Conservation (phyloP, 495 filamentous ascomycete species). For the Lichina pygmaea region DNA sequence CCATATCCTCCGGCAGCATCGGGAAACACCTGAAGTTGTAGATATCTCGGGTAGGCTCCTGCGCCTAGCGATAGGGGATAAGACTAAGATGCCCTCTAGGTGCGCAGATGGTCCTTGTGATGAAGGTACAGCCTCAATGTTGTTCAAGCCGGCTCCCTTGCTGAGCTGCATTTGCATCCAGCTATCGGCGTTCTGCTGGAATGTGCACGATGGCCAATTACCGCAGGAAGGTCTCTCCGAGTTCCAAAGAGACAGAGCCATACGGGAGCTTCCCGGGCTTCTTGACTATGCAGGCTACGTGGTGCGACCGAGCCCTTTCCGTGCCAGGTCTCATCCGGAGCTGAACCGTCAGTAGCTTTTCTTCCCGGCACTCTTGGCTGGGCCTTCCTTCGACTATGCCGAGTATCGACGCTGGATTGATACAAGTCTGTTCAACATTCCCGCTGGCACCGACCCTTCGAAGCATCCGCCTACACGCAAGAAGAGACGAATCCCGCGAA, state of each 20-base stretch:
- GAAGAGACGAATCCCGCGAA: constrained; percentile 85
- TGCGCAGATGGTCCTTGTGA: constrained; percentile 92
- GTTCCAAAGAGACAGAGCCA: constrained; percentile 57
- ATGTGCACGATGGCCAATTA: constrained; percentile 69
- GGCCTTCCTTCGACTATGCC: constrained; percentile 79
- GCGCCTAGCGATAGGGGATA: neutral
- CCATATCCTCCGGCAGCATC: constrained; percentile 58
- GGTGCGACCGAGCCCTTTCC: constrained; percentile 6
- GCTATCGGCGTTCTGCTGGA: constrained; percentile 61
- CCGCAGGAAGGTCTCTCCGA: constrained; percentile 58
- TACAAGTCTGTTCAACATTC: constrained; percentile 77
- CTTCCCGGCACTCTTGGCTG: constrained; percentile 70
- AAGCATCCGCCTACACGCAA: constrained; percentile 65
- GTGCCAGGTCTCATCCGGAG: too few species aligned
- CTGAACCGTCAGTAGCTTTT: constrained; percentile 25
- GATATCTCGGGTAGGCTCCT: constrained; percentile 49
- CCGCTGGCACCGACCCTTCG: constrained; percentile 45
- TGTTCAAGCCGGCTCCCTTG: too few species aligned
- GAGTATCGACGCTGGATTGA: constrained; percentile 86
- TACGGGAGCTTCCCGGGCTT: constrained; percentile 40
- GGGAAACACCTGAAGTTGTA: constrained; percentile 30
- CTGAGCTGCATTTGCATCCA: neutral
- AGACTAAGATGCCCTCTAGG: constrained; percentile 3
- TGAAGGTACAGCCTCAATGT: constrained; percentile 31
- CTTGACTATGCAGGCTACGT: constrained; percentile 76